Conservation (phyloP, 805 yeast genomes). For the Wickerhamomyces chambardii region DNA sequence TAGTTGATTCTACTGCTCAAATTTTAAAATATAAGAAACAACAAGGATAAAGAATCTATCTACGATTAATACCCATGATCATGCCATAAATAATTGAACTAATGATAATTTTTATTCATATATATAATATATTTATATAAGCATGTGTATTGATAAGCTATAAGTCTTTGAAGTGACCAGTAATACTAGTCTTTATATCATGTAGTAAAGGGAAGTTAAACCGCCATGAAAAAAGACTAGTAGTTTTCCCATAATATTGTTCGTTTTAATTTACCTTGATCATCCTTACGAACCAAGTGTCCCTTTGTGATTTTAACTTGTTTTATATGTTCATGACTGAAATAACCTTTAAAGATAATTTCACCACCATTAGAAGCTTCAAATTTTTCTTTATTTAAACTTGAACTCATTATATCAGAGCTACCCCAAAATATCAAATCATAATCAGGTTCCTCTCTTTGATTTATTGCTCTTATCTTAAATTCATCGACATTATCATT, state of each 20-base stretch:
- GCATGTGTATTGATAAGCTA: no score
- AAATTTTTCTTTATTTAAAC: no score
- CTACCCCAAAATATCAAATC: constrained; percentile 1
- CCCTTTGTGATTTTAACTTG: constrained; percentile 14
- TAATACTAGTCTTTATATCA: no score
- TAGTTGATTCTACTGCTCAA: constrained; percentile 30
- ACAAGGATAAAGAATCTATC: no score
- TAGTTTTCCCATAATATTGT: constrained; percentile 11
- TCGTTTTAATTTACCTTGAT: constrained; percentile 10
- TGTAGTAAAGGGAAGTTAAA: no score
- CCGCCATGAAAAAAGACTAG: no score
- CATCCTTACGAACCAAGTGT: constrained; percentile 6
- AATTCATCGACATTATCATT: constrained; percentile 6
- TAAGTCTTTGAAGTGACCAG: no score
- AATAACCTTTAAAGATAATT: constrained; percentile 15
- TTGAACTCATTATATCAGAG: neutral
- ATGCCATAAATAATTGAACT: no score
- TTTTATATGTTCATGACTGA: constrained; percentile 16
- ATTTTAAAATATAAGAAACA: neutral
- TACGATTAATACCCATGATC: no score
- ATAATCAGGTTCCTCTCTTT: neutral
- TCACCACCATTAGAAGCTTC: neutral
- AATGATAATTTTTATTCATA: no score
- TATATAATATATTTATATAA: no score
- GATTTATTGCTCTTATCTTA: constrained; percentile 2